Base-by-base conservation (phyloP, 2,329 filamentous ascomycete genomes). In the Pyrenophora teres region DNA sequence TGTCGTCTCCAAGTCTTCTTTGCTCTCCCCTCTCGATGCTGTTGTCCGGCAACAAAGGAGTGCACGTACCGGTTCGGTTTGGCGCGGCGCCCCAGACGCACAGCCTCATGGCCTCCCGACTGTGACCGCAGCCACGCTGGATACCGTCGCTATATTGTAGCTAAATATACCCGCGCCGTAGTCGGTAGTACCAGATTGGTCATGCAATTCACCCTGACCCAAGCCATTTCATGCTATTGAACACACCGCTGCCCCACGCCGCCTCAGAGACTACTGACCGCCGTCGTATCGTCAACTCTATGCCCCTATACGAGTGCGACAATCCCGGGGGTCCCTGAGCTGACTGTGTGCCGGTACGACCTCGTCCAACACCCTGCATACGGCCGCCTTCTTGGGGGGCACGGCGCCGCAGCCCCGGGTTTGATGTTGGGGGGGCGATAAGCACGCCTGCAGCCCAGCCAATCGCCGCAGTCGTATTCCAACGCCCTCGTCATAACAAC, bases 101-200 rank as follows among this genome's bases (percentile, higher is more conserved):
- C 63, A 67, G 68, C 65, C 67, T 65, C 58, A 61, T 21, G 50
- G 30, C 9, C 43, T 64, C 60, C 70, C 69, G 70, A 64, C 53
- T 65, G 67, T 70, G 69, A 67, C 67, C 69, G 70, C 66, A 54
- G 54, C 58, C 59, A 61, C 51, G 57, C 60, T 68, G 68, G 68
- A 65, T 62, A 70, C 52, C 64, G 55, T 69, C 66, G 69, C 67
- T 57, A 52, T 40, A 48, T 40, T 40, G 51, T 54, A 57, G 50
- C 66, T 68, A 69, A 67, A 66, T 62, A 67, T 69, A 69, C 56
- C 52, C 54, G 56, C 52, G 46, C 54, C 46, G 42, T 31, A 36
- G 46, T 48, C 45, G 3, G 9, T 27, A 27, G 27, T 30, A 4
- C 50, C 51, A 19, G 31, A 58, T 62, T 64, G 59, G 60, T 61